These are phyloP conservation scores for Margaritispora aquatica DNA, from an alignment of 495 filamentous ascomycete genomes.

Conservation along the genomic window DNA sequence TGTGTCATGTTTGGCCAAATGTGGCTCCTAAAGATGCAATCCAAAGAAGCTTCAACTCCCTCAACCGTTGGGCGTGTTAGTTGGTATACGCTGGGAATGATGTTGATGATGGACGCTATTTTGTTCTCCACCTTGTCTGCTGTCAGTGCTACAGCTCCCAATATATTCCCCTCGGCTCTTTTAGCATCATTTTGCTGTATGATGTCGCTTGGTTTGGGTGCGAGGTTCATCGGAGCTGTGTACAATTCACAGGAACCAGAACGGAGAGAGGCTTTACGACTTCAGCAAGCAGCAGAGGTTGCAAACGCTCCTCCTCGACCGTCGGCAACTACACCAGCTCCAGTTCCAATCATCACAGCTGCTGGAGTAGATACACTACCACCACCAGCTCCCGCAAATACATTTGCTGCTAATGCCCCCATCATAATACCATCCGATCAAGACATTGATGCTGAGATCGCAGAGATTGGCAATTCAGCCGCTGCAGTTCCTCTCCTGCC, in stretches of 20 bases:
- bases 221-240: constrained; percentile 82
- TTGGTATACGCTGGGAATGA: constrained; percentile 77
- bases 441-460: constrained; percentile 58
- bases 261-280: constrained; percentile 51
- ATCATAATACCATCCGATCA: constrained; percentile 84
- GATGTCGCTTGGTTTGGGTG: constrained; percentile 57
- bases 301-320: not conserved
- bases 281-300: constrained; percentile 30
- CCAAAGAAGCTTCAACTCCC: constrained; percentile 90
- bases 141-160: constrained; percentile 24
- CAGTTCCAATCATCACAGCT: constrained; percentile 14
- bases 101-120: constrained; percentile 78
- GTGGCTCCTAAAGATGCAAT: constrained; percentile 69
- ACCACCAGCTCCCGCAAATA: constrained; percentile 47
- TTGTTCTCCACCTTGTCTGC: constrained; percentile 58
- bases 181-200: constrained; percentile 30
- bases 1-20: constrained; percentile 63
- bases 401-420: constrained; percentile 28
- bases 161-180: constrained; percentile 62
- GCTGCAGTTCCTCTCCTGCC: constrained; percentile 17
- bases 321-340: not conserved
- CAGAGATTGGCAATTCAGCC: constrained; percentile 33
- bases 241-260: constrained; percentile 84
- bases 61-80: constrained; percentile 88
- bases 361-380: constrained; percentile 44